These are phyloP conservation scores for Trametes maxima DNA, from an alignment of 768 basidiomycete genomes.

Conservation along the genomic window DNA sequence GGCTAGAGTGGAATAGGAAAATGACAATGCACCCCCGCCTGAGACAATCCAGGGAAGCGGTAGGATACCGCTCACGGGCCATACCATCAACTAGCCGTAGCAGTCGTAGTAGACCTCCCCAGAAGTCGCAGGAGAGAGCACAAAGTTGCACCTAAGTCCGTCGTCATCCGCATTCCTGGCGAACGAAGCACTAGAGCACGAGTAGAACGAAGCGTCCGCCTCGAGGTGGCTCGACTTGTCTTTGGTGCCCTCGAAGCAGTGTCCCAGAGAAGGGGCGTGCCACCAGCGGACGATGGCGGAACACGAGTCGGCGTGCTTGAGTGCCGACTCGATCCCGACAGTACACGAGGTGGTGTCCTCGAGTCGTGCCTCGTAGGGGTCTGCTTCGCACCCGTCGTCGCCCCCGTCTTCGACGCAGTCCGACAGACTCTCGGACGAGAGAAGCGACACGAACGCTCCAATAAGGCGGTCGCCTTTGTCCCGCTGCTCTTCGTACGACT, in stretches of 20 bases:
- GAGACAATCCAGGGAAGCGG: no score
- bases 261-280: neutral
- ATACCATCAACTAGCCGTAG: no score
- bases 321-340: neutral
- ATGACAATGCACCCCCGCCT: no score
- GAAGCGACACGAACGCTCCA: neutral
- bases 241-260: neutral
- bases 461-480: neutral
- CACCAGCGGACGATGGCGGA: neutral
- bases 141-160: neutral
- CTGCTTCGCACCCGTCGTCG: neutral
- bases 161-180: neutral
- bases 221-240: neutral
- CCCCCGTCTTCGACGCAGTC: neutral
- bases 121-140: no score
- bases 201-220: slow-evolving; percentile 1
- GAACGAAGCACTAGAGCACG: neutral
- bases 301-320: neutral
- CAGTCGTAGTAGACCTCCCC: no score
- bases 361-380: neutral
- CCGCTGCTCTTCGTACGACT: neutral
- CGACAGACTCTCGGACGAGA: neutral
- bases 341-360: neutral
- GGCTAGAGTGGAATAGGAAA: no score
- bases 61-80: no score